Conservation (phyloP, 371 early-diverging fungal species). For the Lichtheimia corymbifera region DNA sequence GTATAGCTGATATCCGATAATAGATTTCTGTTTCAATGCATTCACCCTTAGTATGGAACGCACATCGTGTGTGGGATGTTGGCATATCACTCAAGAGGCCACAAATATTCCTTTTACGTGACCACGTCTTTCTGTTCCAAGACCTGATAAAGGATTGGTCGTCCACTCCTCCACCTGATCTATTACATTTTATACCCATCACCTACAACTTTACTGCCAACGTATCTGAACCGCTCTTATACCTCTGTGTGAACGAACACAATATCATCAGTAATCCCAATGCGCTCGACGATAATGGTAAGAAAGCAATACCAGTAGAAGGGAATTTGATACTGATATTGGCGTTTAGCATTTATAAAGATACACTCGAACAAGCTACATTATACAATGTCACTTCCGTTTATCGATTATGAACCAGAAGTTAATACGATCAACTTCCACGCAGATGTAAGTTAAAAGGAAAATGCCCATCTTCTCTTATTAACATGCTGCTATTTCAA, state of each 20-base stretch:
- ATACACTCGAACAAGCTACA: conserved; percentile 46
- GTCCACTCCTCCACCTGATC: conserved; percentile 53
- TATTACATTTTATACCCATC: conserved; percentile 73
- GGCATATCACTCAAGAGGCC: conserved; percentile 43
- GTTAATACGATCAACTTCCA: conserved; percentile 57
- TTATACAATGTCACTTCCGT: conserved; percentile 57
- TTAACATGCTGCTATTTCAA: conserved; percentile 10
- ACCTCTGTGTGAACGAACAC: conserved; percentile 77
- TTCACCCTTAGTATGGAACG: conserved; percentile 82
- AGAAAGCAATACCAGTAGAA: not conserved
- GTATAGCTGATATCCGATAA: not conserved
- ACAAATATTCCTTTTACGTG: conserved; percentile 69
- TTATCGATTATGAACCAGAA: conserved; percentile 61
- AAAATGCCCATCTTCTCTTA: not conserved
- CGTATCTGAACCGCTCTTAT: conserved; percentile 57
- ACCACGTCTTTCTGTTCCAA: conserved; percentile 80
- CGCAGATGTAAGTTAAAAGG: conserved; percentile 43
- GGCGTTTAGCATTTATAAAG: conserved; percentile 58
- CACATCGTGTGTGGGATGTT: conserved; percentile 67
- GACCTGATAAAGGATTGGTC: conserved; percentile 80
- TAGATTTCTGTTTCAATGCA: conserved; percentile 64
- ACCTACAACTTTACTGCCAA: conserved; percentile 60
- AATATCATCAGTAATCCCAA: conserved; percentile 82
- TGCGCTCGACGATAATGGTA: conserved; percentile 79
- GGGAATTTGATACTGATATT: not conserved